These are phyloP conservation scores for Cyberlindnera xishuangbannaensis DNA, from an alignment of 805 yeast species.

Conservation along the genomic window DNA sequence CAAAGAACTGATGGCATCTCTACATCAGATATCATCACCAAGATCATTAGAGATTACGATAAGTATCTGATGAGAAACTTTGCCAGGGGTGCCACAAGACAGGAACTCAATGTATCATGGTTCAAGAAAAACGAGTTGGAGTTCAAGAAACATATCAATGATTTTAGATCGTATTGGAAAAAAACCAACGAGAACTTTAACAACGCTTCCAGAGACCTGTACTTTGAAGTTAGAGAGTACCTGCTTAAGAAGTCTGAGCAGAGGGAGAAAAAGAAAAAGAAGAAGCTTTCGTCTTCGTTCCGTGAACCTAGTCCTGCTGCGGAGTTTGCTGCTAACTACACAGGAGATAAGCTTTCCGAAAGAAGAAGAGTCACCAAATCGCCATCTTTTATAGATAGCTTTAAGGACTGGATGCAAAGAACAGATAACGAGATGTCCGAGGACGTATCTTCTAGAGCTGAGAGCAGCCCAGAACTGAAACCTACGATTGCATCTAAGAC, in stretches of 20 bases:
- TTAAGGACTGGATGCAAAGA: slow-evolving; percentile 32
- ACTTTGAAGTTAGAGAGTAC: slow-evolving; percentile 78
- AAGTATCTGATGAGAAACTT: slow-evolving; percentile 95
- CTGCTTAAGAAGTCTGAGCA: slow-evolving; percentile 40
- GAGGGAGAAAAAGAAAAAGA: slow-evolving; percentile 19
- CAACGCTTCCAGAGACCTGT: slow-evolving; percentile 73
- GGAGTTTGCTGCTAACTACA: slow-evolving; percentile 50
- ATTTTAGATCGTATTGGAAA: slow-evolving; percentile 81
- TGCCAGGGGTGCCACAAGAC: slow-evolving; percentile 95
- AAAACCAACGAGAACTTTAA: slow-evolving; percentile 63
- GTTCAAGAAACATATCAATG: slow-evolving; percentile 81
- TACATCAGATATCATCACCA: slow-evolving; percentile 93
- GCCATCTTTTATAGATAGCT: slow-evolving; percentile 25
- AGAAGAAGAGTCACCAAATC: slow-evolving; percentile 13
- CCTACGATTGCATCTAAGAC: too few species aligned
- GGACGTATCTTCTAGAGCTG: slow-evolving; percentile 6
- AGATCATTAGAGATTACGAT: slow-evolving; percentile 92
- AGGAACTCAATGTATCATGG: slow-evolving; percentile 96
- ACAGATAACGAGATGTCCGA: slow-evolving; percentile 17
- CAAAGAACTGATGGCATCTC: slow-evolving; percentile 97
- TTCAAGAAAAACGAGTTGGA: slow-evolving; percentile 94
- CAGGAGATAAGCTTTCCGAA: slow-evolving; percentile 49
- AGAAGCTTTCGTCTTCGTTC: too few species aligned
- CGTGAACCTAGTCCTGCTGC: slow-evolving; percentile 12
- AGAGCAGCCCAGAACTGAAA: slow-evolving; percentile 11